phyloP scores from a whole-genome alignment of 106 monocot species.

The Narthecium ossifragum region DNA sequence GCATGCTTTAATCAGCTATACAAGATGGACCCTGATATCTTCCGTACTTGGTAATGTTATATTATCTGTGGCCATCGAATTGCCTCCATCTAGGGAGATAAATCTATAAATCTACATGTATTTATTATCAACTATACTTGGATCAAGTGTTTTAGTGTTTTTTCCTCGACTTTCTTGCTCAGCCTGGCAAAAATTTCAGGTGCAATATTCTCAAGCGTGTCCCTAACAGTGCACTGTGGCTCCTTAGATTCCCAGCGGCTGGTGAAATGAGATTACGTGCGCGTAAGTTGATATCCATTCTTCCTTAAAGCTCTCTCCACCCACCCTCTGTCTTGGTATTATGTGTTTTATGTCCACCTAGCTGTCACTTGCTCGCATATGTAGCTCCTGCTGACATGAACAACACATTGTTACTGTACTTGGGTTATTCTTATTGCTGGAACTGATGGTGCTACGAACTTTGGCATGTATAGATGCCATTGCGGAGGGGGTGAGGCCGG shows the following conservation, averaged over 20 bases:
- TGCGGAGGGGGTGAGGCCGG: constrained; percentile 68
- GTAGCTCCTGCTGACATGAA: too few relatives aligned
- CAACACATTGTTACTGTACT: too few relatives aligned
- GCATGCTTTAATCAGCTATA: constrained; percentile 98
- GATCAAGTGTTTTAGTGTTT: too few relatives aligned
- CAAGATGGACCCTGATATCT: constrained; percentile 99
- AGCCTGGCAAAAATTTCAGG: constrained; percentile 45
- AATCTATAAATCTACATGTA: too few relatives aligned
- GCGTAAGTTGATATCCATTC: constrained; percentile 61
- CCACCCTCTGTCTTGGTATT: too few relatives aligned
- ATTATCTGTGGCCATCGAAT: background rate
- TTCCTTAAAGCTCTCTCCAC: too few relatives aligned
- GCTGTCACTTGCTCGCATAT: too few relatives aligned
- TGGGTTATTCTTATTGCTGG: too few relatives aligned
- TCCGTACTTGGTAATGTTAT: constrained; percentile 65
- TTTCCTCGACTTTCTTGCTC: too few relatives aligned
- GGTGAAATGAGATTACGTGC: constrained; percentile 83
- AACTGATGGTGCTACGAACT: too few relatives aligned
- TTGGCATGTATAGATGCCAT: constrained; percentile 79
- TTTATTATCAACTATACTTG: background rate
- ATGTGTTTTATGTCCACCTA: too few relatives aligned
- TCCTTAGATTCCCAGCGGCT: constrained; percentile 88
- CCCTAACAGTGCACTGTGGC: constrained; percentile 90
- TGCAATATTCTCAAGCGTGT: constrained; percentile 94
- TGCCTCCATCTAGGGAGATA: background rate